phyloP scores from a whole-genome alignment of 2,329 filamentous ascomycete genomes.

The Cladobotryum protrusum region DNA sequence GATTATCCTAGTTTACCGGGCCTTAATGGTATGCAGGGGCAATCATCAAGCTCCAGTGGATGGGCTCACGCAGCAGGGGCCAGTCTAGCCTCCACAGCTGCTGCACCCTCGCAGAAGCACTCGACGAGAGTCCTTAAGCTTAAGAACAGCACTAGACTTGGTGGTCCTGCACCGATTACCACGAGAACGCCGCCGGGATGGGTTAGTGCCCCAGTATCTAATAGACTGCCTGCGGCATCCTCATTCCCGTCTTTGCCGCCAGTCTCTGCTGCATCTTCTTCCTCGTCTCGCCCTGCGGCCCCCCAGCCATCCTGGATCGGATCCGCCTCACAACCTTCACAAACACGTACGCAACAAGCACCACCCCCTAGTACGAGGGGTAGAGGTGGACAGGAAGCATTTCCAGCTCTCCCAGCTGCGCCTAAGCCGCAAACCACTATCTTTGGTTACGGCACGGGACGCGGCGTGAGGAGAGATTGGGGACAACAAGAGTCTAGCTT shows the following conservation, averaged over 20 bases:
- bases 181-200: constrained; percentile 17
- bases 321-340: constrained; percentile 34
- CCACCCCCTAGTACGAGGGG: constrained; percentile 15
- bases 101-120: constrained; percentile 40
- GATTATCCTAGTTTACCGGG: constrained; percentile 87
- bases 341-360: constrained; percentile 13
- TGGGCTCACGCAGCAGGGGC: constrained; percentile 55
- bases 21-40: constrained; percentile 60
- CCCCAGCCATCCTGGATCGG: constrained; percentile 28
- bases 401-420: constrained; percentile 76
- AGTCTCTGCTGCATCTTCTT: constrained; percentile 14
- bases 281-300: constrained; percentile 14
- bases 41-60: constrained; percentile 48
- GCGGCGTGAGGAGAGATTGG: constrained; percentile 48
- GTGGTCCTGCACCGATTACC: constrained; percentile 24
- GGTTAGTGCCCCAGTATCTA: constrained; percentile 15
- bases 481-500: constrained; percentile 45
- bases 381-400: constrained; percentile 51
- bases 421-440: constrained; percentile 61
- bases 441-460: constrained; percentile 52
- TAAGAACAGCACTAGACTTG: constrained; percentile 50
- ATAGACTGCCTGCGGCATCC: constrained; percentile 21
- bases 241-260: constrained; percentile 41
- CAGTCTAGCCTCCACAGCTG: constrained; percentile 43
- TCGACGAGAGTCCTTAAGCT: constrained; percentile 52